Conservation (phyloP, 2,329 filamentous ascomycete species). For the Botryosphaeria agaves region DNA sequence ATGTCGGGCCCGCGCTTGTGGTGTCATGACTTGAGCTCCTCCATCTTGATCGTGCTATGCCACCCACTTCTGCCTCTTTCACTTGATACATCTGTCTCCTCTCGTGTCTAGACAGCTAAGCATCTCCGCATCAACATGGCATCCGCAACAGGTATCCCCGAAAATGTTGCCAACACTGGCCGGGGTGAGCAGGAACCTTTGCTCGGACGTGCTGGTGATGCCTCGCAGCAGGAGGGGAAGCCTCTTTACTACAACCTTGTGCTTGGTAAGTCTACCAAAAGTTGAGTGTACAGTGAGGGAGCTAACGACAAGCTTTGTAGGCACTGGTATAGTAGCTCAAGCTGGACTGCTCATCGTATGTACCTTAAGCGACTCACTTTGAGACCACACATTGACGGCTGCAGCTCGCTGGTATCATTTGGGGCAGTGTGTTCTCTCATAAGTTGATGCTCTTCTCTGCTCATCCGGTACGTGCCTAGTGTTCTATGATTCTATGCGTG, state of each 20-base stretch:
- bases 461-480: constrained; percentile 63
- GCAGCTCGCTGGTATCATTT: constrained; percentile 55
- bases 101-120: background rate
- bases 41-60: no score
- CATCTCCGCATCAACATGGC: constrained; percentile 34
- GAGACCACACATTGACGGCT: constrained; percentile 5
- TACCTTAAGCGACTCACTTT: constrained; percentile 2
- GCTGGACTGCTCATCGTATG: constrained; percentile 53
- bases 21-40: no score
- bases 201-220: constrained; percentile 55
- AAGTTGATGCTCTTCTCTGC: constrained; percentile 69
- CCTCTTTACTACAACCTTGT: constrained; percentile 54
- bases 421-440: constrained; percentile 55
- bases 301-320: constrained; percentile 26
- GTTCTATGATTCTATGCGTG: background rate
- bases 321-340: constrained; percentile 68
- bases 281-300: constrained; percentile 1
- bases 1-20: no score
- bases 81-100: no score
- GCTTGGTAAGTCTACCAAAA: constrained; percentile 38
- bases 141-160: constrained; percentile 49
- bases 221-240: constrained; percentile 46
- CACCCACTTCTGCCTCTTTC: no score
- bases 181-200: constrained; percentile 49
- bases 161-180: constrained; percentile 21